These are phyloP conservation scores for Debaryomyces robertsiae DNA, from an alignment of 1,139 yeast genomes.

Conservation along the genomic window DNA sequence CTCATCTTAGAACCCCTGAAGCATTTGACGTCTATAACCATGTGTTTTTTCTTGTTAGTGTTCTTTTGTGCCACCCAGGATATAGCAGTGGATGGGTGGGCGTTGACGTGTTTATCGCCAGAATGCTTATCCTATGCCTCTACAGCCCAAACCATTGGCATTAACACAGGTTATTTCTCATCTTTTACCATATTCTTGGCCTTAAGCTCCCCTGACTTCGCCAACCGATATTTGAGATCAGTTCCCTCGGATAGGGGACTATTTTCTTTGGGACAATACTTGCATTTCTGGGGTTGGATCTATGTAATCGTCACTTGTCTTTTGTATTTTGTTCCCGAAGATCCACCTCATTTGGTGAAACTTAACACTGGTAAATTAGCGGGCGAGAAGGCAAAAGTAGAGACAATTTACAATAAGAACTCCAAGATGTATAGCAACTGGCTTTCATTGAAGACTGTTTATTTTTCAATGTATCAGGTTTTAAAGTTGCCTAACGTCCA, in stretches of 20 bases:
- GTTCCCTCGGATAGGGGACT: conserved; percentile 66
- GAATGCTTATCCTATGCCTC: conserved; percentile 89
- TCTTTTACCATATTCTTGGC: conserved; percentile 92
- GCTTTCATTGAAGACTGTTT: conserved; percentile 51
- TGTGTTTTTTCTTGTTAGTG: conserved; percentile 72
- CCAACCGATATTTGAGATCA: conserved; percentile 75
- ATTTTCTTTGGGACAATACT: conserved; percentile 71
- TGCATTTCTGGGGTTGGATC: conserved; percentile 74
- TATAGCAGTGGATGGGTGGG: conserved; percentile 99
- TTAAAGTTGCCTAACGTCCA: conserved; percentile 76
- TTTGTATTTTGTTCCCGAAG: conserved; percentile 65
- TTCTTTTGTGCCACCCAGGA: conserved; percentile 96
- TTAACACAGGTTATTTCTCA: conserved; percentile 89
- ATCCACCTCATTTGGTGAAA: conserved; percentile 54
- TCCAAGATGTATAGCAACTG: conserved; percentile 22
- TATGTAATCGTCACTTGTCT: conserved; percentile 69
- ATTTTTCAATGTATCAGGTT: conserved; percentile 75
- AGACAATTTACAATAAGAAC: conserved; percentile 29
- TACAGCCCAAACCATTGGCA: conserved; percentile 95
- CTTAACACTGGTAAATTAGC: conserved; percentile 42
- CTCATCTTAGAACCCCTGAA: conserved; percentile 58
- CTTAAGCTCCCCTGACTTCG: conserved; percentile 88
- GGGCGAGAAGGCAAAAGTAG: conserved; percentile 34
- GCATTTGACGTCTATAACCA: conserved; percentile 57
- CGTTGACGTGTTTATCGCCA: conserved; percentile 79